Conservation (phyloP, 176 grass and related monocot species). For the Rhynchospora breviuscula region DNA sequence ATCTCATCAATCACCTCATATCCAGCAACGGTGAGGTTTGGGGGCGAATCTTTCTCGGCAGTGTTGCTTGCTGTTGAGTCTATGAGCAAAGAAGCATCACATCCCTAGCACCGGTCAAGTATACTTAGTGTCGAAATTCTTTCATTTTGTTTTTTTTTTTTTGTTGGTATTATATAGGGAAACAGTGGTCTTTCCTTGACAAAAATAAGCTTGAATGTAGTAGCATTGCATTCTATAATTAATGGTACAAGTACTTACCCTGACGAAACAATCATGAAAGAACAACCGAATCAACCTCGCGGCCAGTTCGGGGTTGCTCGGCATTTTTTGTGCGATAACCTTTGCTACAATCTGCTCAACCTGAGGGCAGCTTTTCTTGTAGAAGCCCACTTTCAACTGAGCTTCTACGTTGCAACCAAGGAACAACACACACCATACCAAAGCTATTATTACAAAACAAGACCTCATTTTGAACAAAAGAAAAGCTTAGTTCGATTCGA, state of each 20-base stretch:
- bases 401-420: conserved; percentile 6
- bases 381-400: conserved; percentile 49
- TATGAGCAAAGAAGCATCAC: conserved; percentile 55
- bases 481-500: neutral
- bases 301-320: conserved; percentile 30
- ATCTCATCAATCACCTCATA: conserved; percentile 46
- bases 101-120: conserved; percentile 28
- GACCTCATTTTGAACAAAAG: conserved; percentile 4
- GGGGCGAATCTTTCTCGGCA: conserved; percentile 43
- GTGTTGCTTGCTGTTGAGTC: conserved; percentile 26
- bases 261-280: conserved; percentile 32
- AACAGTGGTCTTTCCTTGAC: neutral
- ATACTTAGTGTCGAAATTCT: neutral
- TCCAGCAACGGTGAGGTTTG: conserved; percentile 33
- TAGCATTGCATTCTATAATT: neutral
- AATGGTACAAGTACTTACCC: neutral
- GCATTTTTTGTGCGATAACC: conserved; percentile 25
- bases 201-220: neutral
- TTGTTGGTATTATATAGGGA: neutral
- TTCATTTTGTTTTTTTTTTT: neutral
- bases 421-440: neutral
- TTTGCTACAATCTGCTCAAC: conserved; percentile 32
- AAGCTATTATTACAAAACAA: neutral
- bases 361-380: conserved; percentile 49
- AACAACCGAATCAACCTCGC: conserved; percentile 38